Percentiles rank a stretch among this genome's conserved stretches.
Conservation (phyloP, 257 asterid genomes). For the Capsicum chinense region DNA sequence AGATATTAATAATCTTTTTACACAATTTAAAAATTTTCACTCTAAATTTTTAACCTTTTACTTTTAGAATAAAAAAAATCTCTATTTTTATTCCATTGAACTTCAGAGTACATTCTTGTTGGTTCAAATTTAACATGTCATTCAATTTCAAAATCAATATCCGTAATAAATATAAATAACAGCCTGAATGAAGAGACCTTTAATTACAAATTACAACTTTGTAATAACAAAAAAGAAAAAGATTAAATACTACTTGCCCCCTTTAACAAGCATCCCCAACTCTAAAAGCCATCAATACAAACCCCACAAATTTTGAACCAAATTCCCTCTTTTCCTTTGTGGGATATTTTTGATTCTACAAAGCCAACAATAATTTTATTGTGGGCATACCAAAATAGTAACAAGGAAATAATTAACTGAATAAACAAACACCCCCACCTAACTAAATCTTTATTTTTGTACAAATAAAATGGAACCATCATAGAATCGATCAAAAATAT, state of each 20-base stretch:
- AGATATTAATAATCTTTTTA: no score
- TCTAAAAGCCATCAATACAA: constrained; percentile 36
- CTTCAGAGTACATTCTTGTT: no score
- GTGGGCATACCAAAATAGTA: constrained; percentile 34
- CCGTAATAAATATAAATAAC: no score
- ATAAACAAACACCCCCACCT: constrained; percentile 18
- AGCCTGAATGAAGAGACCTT: neutral
- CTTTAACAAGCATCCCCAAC: constrained; percentile 17
- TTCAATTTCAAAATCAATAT: no score
- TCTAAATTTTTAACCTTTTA: no score
- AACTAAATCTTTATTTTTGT: constrained; percentile 24
- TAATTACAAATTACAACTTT: neutral
- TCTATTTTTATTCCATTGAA: no score
- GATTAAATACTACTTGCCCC: neutral
- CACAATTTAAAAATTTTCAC: no score
- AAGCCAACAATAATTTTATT: constrained; percentile 38
- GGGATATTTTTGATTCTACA: neutral
- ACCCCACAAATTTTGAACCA: constrained; percentile 39
- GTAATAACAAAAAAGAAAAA: no score
- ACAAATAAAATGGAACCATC: neutral
- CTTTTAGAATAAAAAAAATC: no score
- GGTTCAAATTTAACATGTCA: no score
- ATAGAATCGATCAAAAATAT: neutral
- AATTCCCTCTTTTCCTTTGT: neutral
- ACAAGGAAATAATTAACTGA: neutral